Base-by-base conservation (phyloP, 2,329 filamentous ascomycete genomes). In the Fusarium decemcellulare region DNA sequence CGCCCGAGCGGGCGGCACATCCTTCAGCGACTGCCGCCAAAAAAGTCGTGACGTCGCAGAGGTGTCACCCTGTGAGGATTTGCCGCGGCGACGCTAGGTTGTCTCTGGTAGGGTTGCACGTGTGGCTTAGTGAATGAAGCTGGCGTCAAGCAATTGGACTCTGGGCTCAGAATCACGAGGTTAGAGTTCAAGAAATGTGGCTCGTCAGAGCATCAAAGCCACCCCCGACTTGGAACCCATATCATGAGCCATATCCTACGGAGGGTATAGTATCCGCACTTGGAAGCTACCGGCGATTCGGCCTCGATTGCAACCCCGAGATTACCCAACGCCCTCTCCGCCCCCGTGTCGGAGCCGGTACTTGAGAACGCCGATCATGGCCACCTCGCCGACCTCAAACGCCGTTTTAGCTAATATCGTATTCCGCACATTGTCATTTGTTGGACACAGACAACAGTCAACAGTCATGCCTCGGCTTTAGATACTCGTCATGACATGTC, bases 281-380 rank as follows among this genome's bases (percentile, higher is more conserved):
- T 23, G 23, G 23, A 23, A 23, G 23, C 32, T n/a, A 48, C 34
- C 63, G 65, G 65, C 48, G 10, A 16, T 34, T 67, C 63, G 65
- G 65, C 15, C n/a, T 51, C 8, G 23, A 52, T 3, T 34, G 27
- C 34, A n/a, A 67, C 51, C 30, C 65, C 65, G 52, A 63, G n/a
- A 44, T 36, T 32, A 34, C 23, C 18, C 23, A 23, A 23, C 23
- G 23, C 23, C 5, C 23, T 23, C 23, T 23, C 23, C 23, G 23
- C 23, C 23, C 23, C 23, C 23, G 23, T 23, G 23, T 23, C 23
- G 23, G 23, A 23, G 23, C 23, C 23, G 23, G 23, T 23, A 5
- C 23, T 23, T 23, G 23, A 23, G 4, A 23, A 23, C 23, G 23
- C 23, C 23, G 23, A 23, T 23, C 23, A 23, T 23, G 23, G 23